Evolutionary conservation across 106 monocot genomes (phyloP), one percentile per base, ranked within the genome.

Genomic region (Narthecium ossifragum): DNA sequence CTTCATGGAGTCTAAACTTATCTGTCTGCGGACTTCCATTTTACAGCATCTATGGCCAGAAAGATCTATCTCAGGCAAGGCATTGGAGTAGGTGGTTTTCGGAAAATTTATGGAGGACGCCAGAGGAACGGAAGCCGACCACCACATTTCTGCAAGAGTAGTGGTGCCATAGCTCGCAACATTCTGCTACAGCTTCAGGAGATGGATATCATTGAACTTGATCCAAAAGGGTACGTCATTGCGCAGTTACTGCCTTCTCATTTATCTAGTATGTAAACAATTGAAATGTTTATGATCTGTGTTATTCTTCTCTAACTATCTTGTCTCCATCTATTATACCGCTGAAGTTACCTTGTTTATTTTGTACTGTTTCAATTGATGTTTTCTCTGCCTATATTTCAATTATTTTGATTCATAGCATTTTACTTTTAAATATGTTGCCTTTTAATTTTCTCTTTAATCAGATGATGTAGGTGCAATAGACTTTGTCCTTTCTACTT

Each of bases 111-210:
- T 47, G 76, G 76, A 29, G 76, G 76, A 0, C 70, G 76, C 34
- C 60, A 72, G 62, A 78, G 78, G 26, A 78, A 78, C 20, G 78
- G 78, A 17, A 68, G 72, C 38, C 39, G 81, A 26, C 86, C 86
- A 52, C 78, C 82, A 28, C 86, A 86, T 62, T 86, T 86, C 71
- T 78, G 81, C 69, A 87, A 87, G 75, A 87, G 86, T 26, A 87
- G 86, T 59, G 86, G 86, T 1, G 71, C 81, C 1, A 51, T 87
- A 9, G 82, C 82, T 55, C 78, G 81, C 26, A 63, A 82, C 63
- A 82, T 87, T 9, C 60, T 87, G 11, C 81, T 75, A 31, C 78
- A 87, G 31, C 39, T 87, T 48, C 63, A 87, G 27, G 64, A 69
- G 8, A 75, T 87, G 78, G 69, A 75, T 14, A 87, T 87, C 17